These are phyloP conservation scores for Naganishia vishniacii DNA, from an alignment of 768 basidiomycete genomes.

Conservation along the genomic window DNA sequence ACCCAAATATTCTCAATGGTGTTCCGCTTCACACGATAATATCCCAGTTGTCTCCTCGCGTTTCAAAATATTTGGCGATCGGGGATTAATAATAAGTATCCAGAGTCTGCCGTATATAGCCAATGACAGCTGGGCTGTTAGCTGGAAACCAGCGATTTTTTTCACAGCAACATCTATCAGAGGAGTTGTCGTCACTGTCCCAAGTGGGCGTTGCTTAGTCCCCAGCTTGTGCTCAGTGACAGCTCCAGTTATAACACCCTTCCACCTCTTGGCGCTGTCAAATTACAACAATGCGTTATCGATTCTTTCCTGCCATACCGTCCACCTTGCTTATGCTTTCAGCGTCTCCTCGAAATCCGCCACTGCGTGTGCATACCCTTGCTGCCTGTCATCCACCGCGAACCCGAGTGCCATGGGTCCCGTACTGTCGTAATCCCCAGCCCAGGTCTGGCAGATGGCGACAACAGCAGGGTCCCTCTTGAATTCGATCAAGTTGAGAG, in stretches of 20 bases:
- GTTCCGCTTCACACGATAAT: too few species aligned
- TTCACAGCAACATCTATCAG: too few species aligned
- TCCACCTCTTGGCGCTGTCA: too few species aligned
- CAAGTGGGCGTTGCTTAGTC: too few species aligned
- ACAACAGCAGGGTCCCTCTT: constrained; percentile 41
- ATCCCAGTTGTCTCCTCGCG: neutral
- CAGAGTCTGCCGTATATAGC: constrained; percentile 1
- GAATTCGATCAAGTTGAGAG: constrained; percentile 51
- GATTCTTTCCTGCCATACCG: too few species aligned
- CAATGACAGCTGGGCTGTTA: constrained; percentile 1
- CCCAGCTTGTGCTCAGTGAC: too few species aligned
- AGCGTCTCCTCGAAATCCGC: constrained; percentile 45
- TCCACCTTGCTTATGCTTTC: constrained; percentile 7
- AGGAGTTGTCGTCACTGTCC: too few species aligned
- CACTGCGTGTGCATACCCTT: constrained; percentile 44
- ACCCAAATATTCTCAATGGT: too few species aligned
- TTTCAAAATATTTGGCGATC: constrained; percentile 21
- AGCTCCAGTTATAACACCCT: too few species aligned
- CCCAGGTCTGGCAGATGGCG: constrained; percentile 46
- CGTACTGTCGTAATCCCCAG: constrained; percentile 42
- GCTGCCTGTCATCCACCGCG: constrained; percentile 40
- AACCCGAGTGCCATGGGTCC: constrained; percentile 41
- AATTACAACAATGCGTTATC: too few species aligned
- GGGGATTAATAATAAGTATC: constrained; percentile 2
- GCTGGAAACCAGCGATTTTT: neutral